phyloP scores from a whole-genome alignment of 2,329 filamentous ascomycete genomes.

The Fulvia fulva region DNA sequence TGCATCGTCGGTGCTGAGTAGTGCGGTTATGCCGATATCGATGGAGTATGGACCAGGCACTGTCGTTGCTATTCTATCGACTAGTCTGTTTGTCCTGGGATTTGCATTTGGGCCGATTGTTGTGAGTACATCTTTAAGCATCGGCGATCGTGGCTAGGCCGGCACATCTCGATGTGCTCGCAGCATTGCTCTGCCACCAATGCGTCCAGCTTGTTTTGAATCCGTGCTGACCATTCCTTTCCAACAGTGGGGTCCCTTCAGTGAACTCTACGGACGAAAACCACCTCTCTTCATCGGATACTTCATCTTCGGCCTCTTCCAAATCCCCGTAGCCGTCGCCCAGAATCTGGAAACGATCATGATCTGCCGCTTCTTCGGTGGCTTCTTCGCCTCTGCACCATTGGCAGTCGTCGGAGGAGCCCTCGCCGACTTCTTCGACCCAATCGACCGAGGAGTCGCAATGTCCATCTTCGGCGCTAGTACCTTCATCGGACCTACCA shows the following conservation, averaged over 20 bases:
- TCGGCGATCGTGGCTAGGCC: neutral
- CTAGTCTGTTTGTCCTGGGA: slow-evolving; percentile 25
- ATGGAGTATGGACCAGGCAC: slow-evolving; percentile 22
- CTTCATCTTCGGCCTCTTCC: slow-evolving; percentile 50
- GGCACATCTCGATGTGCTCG: neutral
- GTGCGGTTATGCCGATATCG: slow-evolving; percentile 17
- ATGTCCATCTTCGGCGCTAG: slow-evolving; percentile 24
- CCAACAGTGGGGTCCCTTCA: slow-evolving; percentile 28
- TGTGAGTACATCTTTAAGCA: neutral
- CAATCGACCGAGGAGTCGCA: slow-evolving; percentile 27
- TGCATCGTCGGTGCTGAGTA: slow-evolving; percentile 40
- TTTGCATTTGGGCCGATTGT: slow-evolving; percentile 12
- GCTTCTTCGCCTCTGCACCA: slow-evolving; percentile 50
- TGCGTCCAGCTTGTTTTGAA: neutral
- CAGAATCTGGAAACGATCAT: slow-evolving; percentile 53
- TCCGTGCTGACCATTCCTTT: neutral
- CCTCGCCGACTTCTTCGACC: slow-evolving; percentile 26
- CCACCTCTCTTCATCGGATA: slow-evolving; percentile 32
- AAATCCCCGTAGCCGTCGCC: slow-evolving; percentile 53
- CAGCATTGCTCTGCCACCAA: too few relatives aligned
- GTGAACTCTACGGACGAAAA: slow-evolving; percentile 54
- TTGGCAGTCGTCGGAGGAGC: slow-evolving; percentile 45
- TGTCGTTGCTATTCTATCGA: slow-evolving; percentile 26
- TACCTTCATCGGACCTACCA: slow-evolving; percentile 27
- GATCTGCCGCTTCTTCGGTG: slow-evolving; percentile 52